A percentile compares a stretch with the other conserved stretches of the same genome.
Evolutionary conservation across 2,329 filamentous ascomycete species (phyloP).

Genomic region (Colletotrichum magnum): DNA sequence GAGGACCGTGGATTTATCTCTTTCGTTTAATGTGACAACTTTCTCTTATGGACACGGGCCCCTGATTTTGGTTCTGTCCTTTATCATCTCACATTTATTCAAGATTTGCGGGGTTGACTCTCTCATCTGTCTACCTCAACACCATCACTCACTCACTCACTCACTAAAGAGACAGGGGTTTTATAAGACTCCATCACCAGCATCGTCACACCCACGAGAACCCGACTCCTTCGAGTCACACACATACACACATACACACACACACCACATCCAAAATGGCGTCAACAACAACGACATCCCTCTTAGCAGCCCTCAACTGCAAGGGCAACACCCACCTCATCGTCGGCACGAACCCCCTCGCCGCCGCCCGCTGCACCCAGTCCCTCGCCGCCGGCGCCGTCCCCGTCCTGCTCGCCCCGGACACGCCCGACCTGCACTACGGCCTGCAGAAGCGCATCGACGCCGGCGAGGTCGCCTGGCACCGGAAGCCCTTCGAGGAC

Average conservation of each 20-base stretch:
- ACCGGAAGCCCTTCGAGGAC: constrained; percentile 76
- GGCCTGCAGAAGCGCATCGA: constrained; percentile 75
- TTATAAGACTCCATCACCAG: background rate
- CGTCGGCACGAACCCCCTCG: constrained; percentile 87
- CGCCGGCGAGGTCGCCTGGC: constrained; percentile 75
- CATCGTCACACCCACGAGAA: background rate
- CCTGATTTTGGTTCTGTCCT: too few species aligned
- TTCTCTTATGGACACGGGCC: too few species aligned
- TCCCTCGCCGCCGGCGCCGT: constrained; percentile 86
- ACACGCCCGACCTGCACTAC: constrained; percentile 71
- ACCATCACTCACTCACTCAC: background rate
- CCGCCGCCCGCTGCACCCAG: constrained; percentile 85
- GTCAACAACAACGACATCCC: constrained; percentile 54
- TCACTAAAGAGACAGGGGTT: constrained; percentile 27
- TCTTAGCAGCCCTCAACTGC: constrained; percentile 82
- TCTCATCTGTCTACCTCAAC: constrained; percentile 5
- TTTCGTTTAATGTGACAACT: too few species aligned
- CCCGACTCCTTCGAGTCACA: background rate
- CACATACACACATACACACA: background rate
- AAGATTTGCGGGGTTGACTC: background rate
- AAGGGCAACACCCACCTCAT: constrained; percentile 84
- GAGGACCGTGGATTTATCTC: too few species aligned
- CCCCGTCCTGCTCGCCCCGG: constrained; percentile 83
- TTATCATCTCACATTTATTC: too few species aligned
- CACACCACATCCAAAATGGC: constrained; percentile 18